These are phyloP conservation scores for Neurospora sp. DNA, from an alignment of 495 filamentous ascomycete species.

Conservation along the genomic window DNA sequence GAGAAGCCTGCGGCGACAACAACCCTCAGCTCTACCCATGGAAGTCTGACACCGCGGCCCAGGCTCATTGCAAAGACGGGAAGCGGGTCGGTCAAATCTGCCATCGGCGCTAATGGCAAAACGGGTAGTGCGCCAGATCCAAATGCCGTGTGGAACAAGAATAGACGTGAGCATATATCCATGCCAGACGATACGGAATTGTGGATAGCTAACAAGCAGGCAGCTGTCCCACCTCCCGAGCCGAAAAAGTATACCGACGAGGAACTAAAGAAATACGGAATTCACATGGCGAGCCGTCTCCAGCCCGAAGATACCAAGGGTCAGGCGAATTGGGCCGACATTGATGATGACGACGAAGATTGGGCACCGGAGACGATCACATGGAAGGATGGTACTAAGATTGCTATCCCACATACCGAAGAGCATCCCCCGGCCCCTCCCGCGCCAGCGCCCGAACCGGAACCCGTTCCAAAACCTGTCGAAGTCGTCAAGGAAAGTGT, in stretches of 20 bases:
- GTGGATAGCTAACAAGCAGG: conserved; percentile 4
- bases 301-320: conserved; percentile 65
- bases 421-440: conserved; percentile 32
- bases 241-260: conserved; percentile 95
- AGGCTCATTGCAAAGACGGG: conserved; percentile 46
- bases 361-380: conserved; percentile 95
- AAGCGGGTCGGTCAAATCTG: conserved; percentile 40
- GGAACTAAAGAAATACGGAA: conserved; percentile 91
- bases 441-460: conserved; percentile 15
- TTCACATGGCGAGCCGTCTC: conserved; percentile 88
- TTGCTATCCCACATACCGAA: conserved; percentile 59
- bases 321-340: conserved; percentile 93
- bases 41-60: conserved; percentile 37
- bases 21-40: conserved; percentile 22
- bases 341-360: conserved; percentile 96
- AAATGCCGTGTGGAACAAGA: conserved; percentile 93
- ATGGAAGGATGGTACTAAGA: conserved; percentile 96
- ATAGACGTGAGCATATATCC: conserved; percentile 54
- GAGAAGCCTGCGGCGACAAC: conserved; percentile 30
- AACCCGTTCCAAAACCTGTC: background rate
- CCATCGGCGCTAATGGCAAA: conserved; percentile 49
- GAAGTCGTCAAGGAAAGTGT: conserved; percentile 9
- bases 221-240: conserved; percentile 67
- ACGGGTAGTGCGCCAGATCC: conserved; percentile 44
- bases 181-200: background rate